phyloP scores from a whole-genome alignment of 495 filamentous ascomycete genomes.

The Friedmanniomyces endolithicus region DNA sequence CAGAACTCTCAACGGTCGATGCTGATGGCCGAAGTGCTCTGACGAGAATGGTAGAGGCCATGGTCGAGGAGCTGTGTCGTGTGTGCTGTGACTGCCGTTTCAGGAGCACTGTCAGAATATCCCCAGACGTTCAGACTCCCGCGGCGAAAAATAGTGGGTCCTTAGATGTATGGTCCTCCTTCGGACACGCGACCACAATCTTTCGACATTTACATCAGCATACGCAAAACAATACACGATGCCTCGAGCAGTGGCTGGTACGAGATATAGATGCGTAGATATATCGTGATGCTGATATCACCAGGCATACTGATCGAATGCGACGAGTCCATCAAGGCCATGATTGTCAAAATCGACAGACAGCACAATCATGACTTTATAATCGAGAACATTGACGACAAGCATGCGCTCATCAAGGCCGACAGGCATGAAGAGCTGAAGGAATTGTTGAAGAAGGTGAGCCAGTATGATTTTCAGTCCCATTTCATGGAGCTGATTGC shows the following conservation, averaged over 20 bases:
- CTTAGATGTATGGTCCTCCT: not conserved
- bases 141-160: not conserved
- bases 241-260: conserved; percentile 15
- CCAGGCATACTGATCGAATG: conserved; percentile 35
- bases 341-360: conserved; percentile 59
- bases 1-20: not conserved
- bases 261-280: not conserved
- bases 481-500: too few relatives aligned
- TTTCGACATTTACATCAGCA: not conserved
- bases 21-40: conserved; percentile 1
- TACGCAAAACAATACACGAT: conserved; percentile 3
- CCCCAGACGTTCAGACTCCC: not conserved
- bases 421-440: conserved; percentile 52
- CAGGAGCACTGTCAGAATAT: not conserved
- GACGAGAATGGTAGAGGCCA: not conserved
- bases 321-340: conserved; percentile 62
- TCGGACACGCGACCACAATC: too few relatives aligned
- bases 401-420: conserved; percentile 37
- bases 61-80: not conserved
- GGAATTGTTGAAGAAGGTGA: conserved; percentile 47
- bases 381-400: conserved; percentile 43
- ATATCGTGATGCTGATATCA: not conserved
- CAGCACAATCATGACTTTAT: conserved; percentile 54
- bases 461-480: not conserved
- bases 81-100: not conserved